These are phyloP conservation scores for Sarocladiaceae sp. DNA, from an alignment of 2,329 filamentous ascomycete genomes.

Conservation along the genomic window DNA sequence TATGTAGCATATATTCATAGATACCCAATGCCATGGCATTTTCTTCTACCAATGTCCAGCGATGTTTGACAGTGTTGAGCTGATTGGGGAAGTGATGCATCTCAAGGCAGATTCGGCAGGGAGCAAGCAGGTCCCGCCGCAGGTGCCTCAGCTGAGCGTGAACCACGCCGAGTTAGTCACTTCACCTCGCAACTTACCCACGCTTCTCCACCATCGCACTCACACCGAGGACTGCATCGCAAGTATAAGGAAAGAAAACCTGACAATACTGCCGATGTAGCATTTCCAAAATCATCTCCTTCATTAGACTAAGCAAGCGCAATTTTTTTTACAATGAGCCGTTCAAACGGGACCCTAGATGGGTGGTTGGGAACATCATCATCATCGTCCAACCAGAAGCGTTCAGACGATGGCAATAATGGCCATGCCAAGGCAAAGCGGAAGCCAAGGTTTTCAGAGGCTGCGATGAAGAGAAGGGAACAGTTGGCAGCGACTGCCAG, in stretches of 20 bases:
- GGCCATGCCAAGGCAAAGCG: not conserved
- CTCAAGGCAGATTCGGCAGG: not conserved
- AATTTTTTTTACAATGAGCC: constrained; percentile 1
- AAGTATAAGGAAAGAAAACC: not conserved
- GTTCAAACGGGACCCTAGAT: constrained; percentile 14
- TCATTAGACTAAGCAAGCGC: not conserved
- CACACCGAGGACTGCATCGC: not conserved
- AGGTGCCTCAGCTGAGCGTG: not conserved
- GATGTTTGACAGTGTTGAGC: not conserved
- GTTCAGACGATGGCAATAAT: not conserved
- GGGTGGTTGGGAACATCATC: not conserved
- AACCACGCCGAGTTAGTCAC: constrained; percentile 5
- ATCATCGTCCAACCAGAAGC: constrained; percentile 6
- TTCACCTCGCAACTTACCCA: no score
- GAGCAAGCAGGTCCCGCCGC: not conserved
- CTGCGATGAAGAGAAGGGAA: constrained; percentile 9
- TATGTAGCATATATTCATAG: not conserved
- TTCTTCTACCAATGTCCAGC: not conserved
- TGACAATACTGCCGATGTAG: not conserved
- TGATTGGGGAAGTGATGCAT: not conserved
- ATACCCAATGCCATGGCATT: constrained; percentile 1
- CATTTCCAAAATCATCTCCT: not conserved
- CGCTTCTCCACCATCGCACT: not conserved
- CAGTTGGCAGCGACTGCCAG: constrained; percentile 37
- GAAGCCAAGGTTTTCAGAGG: not conserved